Percentiles rank a stretch among this genome's conserved stretches.
These are phyloP conservation scores for Solanum ossicruentum DNA, from an alignment of 257 asterid species.

Conservation along the genomic window DNA sequence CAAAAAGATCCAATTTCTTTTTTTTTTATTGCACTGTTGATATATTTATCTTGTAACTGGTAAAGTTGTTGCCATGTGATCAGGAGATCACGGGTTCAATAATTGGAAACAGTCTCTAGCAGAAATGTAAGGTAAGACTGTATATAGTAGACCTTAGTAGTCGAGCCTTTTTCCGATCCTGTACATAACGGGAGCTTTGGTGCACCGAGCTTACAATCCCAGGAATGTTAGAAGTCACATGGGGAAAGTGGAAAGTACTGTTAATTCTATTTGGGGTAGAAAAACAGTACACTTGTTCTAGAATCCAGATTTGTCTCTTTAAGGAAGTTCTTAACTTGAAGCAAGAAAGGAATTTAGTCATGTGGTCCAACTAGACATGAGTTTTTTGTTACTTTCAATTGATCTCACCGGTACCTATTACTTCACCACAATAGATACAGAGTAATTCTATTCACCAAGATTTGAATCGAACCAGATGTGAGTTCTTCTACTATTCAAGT, in stretches of 20 bases:
- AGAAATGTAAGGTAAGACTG: no score
- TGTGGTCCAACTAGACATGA: neutral
- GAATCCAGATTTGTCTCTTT: neutral
- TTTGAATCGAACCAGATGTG: neutral
- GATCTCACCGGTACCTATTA: neutral
- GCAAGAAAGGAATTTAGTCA: neutral
- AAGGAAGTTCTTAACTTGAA: neutral
- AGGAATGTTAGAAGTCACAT: no score
- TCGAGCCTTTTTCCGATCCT: no score
- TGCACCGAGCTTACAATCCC: no score
- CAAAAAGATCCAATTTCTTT: neutral
- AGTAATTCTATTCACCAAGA: neutral
- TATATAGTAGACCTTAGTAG: no score
- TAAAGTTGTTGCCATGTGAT: no score
- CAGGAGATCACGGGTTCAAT: no score
- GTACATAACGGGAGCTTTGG: no score
- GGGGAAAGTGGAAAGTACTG: neutral
- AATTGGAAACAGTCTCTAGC: no score
- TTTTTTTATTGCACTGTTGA: neutral
- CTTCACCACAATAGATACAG: neutral
- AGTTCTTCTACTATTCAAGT: neutral
- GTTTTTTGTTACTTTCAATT: neutral
- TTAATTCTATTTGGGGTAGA: neutral
- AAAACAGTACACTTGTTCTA: neutral
- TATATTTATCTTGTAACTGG: neutral